Evolutionary conservation across 352 stramenopile species (phyloP).

Genomic region (Phytophthora citricola): DNA sequence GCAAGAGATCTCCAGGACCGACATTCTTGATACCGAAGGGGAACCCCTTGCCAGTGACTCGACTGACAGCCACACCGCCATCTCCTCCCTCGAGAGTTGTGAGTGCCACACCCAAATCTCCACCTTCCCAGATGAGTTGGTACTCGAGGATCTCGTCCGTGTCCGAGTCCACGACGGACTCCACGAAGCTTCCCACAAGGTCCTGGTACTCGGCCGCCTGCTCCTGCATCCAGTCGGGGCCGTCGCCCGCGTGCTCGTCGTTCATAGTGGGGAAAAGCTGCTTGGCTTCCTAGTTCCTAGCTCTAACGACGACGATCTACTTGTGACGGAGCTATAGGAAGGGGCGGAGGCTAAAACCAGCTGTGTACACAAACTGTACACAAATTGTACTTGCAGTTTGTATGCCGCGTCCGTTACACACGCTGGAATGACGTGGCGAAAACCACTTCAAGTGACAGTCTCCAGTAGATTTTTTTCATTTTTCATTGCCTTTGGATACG

Average conservation of each 20-base stretch:
- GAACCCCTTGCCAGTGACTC: conserved; percentile 87
- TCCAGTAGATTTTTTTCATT: conserved; percentile 4
- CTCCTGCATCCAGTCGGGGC: conserved; percentile 81
- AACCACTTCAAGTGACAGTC: conserved; percentile 21
- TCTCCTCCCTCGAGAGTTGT: conserved; percentile 70
- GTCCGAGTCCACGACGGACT: conserved; percentile 82
- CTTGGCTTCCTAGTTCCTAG: background rate
- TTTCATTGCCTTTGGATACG: too few relatives aligned
- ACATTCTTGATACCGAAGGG: conserved; percentile 91
- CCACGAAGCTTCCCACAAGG: conserved; percentile 86
- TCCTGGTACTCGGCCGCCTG: conserved; percentile 87
- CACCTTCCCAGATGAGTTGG: conserved; percentile 90
- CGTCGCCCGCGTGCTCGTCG: conserved; percentile 30
- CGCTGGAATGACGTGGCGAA: conserved; percentile 29
- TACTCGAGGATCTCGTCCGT: conserved; percentile 90
- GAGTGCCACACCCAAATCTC: conserved; percentile 84
- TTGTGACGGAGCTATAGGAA: conserved; percentile 34
- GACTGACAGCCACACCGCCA: conserved; percentile 76
- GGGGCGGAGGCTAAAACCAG: conserved; percentile 20
- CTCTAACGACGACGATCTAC: conserved; percentile 21
- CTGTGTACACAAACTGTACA: conserved; percentile 27
- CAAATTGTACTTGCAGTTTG: conserved; percentile 24
- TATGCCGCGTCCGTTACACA: conserved; percentile 27
- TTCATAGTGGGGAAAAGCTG: conserved; percentile 31
- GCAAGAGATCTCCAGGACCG: conserved; percentile 74